Percentiles rank a stretch among this genome's conserved stretches.
phyloP scores from a whole-genome alignment of 2,329 filamentous ascomycete genomes.

The Neonectria neomacrospora region DNA sequence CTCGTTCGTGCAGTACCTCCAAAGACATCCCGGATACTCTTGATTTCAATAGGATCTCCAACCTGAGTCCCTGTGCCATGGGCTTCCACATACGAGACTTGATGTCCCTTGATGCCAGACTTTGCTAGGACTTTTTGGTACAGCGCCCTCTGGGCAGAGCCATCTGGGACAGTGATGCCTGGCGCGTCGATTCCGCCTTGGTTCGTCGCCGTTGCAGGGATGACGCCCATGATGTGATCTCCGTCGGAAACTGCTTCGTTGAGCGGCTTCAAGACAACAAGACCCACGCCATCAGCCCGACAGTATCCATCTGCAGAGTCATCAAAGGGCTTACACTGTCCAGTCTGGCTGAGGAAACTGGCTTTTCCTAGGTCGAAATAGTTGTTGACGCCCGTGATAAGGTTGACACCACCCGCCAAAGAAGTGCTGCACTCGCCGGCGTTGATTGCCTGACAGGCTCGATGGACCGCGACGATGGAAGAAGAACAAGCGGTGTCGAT shows the following conservation, averaged over 20 bases:
- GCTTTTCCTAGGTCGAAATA: slow-evolving; percentile 38
- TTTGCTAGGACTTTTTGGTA: slow-evolving; percentile 74
- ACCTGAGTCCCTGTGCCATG: slow-evolving; percentile 61
- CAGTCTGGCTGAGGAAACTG: slow-evolving; percentile 38
- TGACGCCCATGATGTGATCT: slow-evolving; percentile 79
- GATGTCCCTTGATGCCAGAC: slow-evolving; percentile 30
- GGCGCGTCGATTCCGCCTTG: slow-evolving; percentile 85
- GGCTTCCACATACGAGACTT: slow-evolving; percentile 52
- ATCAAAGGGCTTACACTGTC: slow-evolving; percentile 70
- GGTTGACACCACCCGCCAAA: slow-evolving; percentile 53
- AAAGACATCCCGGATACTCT: slow-evolving; percentile 34
- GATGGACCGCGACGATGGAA: slow-evolving; percentile 50
- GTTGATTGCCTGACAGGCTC: slow-evolving; percentile 46
- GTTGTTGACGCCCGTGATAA: slow-evolving; percentile 48
- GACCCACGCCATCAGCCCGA: slow-evolving; percentile 79
- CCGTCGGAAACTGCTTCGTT: slow-evolving; percentile 80
- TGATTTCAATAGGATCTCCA: slow-evolving; percentile 58
- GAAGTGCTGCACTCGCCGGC: slow-evolving; percentile 48
- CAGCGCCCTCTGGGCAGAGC: slow-evolving; percentile 77
- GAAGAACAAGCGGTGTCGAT: slow-evolving; percentile 55
- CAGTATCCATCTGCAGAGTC: slow-evolving; percentile 86
- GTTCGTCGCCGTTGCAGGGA: slow-evolving; percentile 80
- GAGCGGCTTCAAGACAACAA: slow-evolving; percentile 80
- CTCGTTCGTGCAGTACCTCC: slow-evolving; percentile 2
- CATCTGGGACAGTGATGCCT: slow-evolving; percentile 80